These are phyloP conservation scores for Microcyclosporella mali DNA, from an alignment of 2,329 filamentous ascomycete species.

Conservation along the genomic window DNA sequence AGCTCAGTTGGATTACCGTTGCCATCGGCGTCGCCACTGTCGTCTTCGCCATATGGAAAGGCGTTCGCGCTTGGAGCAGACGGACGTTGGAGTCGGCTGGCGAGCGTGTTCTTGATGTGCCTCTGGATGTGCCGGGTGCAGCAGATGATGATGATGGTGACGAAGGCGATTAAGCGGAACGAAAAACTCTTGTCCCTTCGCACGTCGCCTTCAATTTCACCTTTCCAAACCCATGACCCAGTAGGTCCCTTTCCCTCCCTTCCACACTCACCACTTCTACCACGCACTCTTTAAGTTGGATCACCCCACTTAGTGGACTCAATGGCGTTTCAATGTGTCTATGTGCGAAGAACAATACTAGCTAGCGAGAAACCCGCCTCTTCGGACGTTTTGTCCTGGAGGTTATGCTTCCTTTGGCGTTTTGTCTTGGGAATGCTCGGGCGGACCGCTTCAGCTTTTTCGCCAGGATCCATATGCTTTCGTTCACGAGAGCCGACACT, in stretches of 20 bases:
- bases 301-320: constrained; percentile 66
- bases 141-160: constrained; percentile 53
- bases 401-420: constrained; percentile 17
- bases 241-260: not conserved
- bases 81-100: constrained; percentile 69
- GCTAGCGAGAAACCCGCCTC: constrained; percentile 10
- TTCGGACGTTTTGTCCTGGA: constrained; percentile 19
- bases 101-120: constrained; percentile 78
- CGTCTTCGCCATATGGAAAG: constrained; percentile 77
- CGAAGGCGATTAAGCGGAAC: constrained; percentile 27
- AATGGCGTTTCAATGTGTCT: constrained; percentile 94
- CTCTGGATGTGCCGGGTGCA: constrained; percentile 62
- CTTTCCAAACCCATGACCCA: not conserved
- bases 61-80: constrained; percentile 66
- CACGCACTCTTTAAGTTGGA: constrained; percentile 96
- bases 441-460: too few species aligned
- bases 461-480: too few species aligned
- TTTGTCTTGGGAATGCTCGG: constrained; percentile 12
- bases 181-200: constrained; percentile 2
- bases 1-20: constrained; percentile 73
- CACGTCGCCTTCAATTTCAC: not conserved
- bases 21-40: constrained; percentile 75
- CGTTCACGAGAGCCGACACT: too few species aligned
- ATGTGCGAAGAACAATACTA: constrained; percentile 71
- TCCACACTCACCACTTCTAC: constrained; percentile 3